Evolutionary conservation across 352 stramenopile species (phyloP).

Genomic region (Phytophthora ohioensis): DNA sequence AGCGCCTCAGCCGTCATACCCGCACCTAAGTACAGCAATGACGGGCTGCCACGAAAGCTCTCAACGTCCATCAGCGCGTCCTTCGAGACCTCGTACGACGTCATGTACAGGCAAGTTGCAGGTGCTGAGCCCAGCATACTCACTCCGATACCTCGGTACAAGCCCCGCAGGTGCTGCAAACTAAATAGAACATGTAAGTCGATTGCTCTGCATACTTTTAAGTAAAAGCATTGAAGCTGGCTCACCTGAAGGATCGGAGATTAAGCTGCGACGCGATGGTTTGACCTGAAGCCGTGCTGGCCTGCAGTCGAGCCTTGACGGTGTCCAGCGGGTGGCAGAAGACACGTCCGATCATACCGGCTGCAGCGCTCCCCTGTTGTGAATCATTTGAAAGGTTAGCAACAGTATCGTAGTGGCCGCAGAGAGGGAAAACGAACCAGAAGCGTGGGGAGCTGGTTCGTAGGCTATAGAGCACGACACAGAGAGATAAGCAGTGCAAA

Average conservation of each 20-base stretch:
- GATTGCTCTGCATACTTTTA: not conserved
- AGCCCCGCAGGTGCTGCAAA: slow-evolving; percentile 67
- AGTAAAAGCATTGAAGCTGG: not conserved
- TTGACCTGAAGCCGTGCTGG: slow-evolving; percentile 41
- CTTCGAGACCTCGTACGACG: slow-evolving; percentile 94
- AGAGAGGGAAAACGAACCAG: slow-evolving; percentile 40
- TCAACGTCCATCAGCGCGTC: slow-evolving; percentile 56
- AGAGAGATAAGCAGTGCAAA: slow-evolving; percentile 9
- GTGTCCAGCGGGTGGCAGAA: slow-evolving; percentile 95
- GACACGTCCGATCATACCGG: slow-evolving; percentile 83
- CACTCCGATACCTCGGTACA: slow-evolving; percentile 97
- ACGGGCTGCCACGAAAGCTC: slow-evolving; percentile 55
- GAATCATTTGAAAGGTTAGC: slow-evolving; percentile 4
- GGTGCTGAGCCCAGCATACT: slow-evolving; percentile 95
- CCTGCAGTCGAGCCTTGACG: slow-evolving; percentile 89
- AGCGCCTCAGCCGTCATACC: slow-evolving; percentile 81
- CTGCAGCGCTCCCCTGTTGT: slow-evolving; percentile 76
- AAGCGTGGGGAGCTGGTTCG: slow-evolving; percentile 66
- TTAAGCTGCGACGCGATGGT: slow-evolving; percentile 57
- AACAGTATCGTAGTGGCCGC: not conserved
- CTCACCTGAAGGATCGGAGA: slow-evolving; percentile 57
- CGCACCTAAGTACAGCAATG: slow-evolving; percentile 74
- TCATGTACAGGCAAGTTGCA: slow-evolving; percentile 97
- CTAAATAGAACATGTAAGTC: slow-evolving; percentile 17
- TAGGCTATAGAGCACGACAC: slow-evolving; percentile 31